Conservation (phyloP, 345 rosid species). For the Eucalyptus marginata region DNA sequence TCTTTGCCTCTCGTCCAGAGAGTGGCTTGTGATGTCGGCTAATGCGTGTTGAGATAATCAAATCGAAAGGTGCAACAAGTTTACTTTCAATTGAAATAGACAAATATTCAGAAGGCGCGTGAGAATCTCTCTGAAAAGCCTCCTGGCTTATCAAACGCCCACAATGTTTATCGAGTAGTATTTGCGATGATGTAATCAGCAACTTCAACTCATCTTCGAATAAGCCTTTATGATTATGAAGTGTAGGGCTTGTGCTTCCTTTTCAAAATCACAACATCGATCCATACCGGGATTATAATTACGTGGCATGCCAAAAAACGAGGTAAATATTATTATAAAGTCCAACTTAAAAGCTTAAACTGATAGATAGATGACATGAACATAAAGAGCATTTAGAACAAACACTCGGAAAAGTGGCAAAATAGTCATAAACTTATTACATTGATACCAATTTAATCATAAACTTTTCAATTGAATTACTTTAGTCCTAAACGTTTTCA, state of each 20-base stretch:
- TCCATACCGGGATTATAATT: background rate
- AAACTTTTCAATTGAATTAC: accelerated
- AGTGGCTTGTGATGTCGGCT: background rate
- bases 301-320: too few species aligned
- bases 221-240: background rate
- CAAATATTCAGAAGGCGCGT: background rate
- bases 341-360: too few species aligned
- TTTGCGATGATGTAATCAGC: background rate
- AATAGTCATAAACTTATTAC: too few species aligned
- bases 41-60: background rate
- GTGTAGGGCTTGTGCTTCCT: background rate
- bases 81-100: background rate
- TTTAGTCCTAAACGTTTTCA: too few species aligned
- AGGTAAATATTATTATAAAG: background rate
- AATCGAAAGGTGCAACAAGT: background rate
- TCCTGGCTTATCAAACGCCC: background rate
- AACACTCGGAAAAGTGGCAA: too few species aligned
- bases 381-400: too few species aligned
- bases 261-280: background rate
- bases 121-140: background rate
- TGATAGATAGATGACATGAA: too few species aligned
- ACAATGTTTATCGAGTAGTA: background rate
- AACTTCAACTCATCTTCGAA: background rate
- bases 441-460: too few species aligned
- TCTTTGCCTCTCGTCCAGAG: background rate